These are phyloP conservation scores for Shiraia sp. DNA, from an alignment of 2,329 filamentous ascomycete genomes.

Conservation along the genomic window DNA sequence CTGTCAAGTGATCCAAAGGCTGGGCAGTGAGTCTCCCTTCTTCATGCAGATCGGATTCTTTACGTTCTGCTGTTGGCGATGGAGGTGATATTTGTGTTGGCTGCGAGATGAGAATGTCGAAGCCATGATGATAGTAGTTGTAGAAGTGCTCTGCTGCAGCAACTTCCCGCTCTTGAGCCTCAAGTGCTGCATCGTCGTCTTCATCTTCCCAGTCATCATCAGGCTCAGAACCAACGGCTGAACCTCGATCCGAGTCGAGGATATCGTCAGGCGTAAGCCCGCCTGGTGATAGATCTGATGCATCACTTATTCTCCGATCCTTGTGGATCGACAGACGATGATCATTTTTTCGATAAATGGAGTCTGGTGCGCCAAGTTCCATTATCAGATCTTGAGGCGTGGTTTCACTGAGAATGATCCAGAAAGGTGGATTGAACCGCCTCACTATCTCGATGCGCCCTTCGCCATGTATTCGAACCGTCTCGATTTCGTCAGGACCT, in stretches of 20 bases:
- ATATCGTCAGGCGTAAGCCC: slow-evolving; percentile 35
- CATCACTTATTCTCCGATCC: slow-evolving; percentile 41
- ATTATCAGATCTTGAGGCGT: slow-evolving; percentile 89
- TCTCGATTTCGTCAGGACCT: slow-evolving; percentile 85
- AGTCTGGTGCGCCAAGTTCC: slow-evolving; percentile 89
- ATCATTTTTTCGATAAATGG: slow-evolving; percentile 90
- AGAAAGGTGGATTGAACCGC: slow-evolving; percentile 67
- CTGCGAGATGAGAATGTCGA: slow-evolving; percentile 88
- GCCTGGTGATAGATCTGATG: slow-evolving; percentile 37
- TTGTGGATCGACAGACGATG: slow-evolving; percentile 82
- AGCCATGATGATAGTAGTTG: slow-evolving; percentile 95
- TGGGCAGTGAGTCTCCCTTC: slow-evolving; percentile 33
- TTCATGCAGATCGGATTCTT: slow-evolving; percentile 27
- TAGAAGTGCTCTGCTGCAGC: slow-evolving; percentile 78
- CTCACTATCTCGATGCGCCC: slow-evolving; percentile 79
- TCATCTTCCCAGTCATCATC: slow-evolving; percentile 54
- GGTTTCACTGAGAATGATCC: slow-evolving; percentile 79
- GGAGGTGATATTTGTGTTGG: slow-evolving; percentile 59
- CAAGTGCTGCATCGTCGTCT: slow-evolving; percentile 52
- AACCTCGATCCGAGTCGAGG: slow-evolving; percentile 38
- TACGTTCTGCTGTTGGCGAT: slow-evolving; percentile 60
- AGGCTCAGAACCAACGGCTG: slow-evolving; percentile 40
- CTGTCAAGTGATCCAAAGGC: slow-evolving; percentile 69
- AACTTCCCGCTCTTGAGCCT: slow-evolving; percentile 62
- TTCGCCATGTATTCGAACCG: slow-evolving; percentile 75